Conservation (phyloP, 805 yeast genomes). For the Wickerhamiella nectarea region DNA sequence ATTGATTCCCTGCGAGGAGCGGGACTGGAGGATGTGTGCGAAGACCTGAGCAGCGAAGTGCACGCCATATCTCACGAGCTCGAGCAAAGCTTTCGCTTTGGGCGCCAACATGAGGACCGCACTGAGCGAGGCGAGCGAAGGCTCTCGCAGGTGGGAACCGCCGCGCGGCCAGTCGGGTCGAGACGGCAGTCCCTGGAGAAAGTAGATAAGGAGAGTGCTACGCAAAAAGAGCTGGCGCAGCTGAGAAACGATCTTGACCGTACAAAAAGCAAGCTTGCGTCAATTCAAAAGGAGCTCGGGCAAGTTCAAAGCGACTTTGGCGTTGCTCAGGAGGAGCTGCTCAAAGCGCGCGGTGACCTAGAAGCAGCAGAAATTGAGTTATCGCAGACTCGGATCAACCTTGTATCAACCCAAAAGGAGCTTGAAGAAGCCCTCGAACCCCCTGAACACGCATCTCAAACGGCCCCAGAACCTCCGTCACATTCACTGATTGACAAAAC, state of each 20-base stretch:
- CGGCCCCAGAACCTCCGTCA: neutral
- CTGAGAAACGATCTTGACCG: neutral
- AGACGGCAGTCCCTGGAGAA: no score
- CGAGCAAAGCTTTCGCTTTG: constrained; percentile 8
- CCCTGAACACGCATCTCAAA: no score
- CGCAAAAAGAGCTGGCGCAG: constrained; percentile 1
- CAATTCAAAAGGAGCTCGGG: no score
- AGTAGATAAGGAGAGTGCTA: neutral
- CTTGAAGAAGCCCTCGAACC: no score
- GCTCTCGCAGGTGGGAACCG: no score
- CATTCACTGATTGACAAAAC: constrained; percentile 26
- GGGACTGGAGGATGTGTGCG: constrained; percentile 19
- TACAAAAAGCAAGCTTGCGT: no score
- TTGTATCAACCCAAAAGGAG: no score
- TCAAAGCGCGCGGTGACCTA: neutral
- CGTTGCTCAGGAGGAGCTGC: no score
- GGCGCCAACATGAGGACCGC: constrained; percentile 2
- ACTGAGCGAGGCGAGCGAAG: neutral
- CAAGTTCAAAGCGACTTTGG: no score
- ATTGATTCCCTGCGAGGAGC: constrained; percentile 15
- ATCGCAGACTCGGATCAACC: no score
- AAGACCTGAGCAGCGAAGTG: constrained; percentile 22
- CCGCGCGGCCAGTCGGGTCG: no score
- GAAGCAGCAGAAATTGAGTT: no score
- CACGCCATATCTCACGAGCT: constrained; percentile 21